phyloP scores from a whole-genome alignment of 257 asterid species.

The Jaltomata sinuosa region DNA sequence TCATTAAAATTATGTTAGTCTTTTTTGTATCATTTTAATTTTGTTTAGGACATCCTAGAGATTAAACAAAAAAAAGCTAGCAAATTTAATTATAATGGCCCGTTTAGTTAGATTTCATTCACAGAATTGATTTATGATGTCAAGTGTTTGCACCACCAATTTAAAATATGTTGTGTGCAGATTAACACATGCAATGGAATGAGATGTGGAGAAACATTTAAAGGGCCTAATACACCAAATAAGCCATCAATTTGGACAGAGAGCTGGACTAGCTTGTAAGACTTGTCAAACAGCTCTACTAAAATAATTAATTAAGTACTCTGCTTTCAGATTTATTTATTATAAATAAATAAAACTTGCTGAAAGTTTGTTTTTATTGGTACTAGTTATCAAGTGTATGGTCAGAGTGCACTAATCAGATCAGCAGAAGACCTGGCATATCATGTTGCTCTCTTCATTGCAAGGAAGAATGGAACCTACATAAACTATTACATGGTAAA shows the following conservation, averaged over 20 bases:
- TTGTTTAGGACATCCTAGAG: too few relatives aligned
- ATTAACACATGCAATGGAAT: constrained; percentile 83
- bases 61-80: too few relatives aligned
- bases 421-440: constrained; percentile 59
- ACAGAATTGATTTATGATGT: background rate
- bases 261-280: constrained; percentile 95
- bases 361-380: background rate
- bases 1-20: too few relatives aligned
- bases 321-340: background rate
- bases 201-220: constrained; percentile 73
- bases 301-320: background rate
- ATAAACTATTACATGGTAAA: constrained; percentile 84
- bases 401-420: constrained; percentile 36
- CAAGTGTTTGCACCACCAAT: background rate
- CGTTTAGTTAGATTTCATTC: too few relatives aligned
- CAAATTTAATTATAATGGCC: too few relatives aligned
- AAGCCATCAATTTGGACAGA: constrained; percentile 98
- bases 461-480: constrained; percentile 69
- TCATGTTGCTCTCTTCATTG: constrained; percentile 63
- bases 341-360: background rate
- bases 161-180: constrained; percentile 23
- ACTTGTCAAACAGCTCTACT: background rate
- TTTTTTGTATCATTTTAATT: too few relatives aligned
- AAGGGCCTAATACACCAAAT: constrained; percentile 78
- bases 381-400: constrained; percentile 57